These are phyloP conservation scores for Mimosa pudica DNA, from an alignment of 306 rosid species.

Conservation along the genomic window DNA sequence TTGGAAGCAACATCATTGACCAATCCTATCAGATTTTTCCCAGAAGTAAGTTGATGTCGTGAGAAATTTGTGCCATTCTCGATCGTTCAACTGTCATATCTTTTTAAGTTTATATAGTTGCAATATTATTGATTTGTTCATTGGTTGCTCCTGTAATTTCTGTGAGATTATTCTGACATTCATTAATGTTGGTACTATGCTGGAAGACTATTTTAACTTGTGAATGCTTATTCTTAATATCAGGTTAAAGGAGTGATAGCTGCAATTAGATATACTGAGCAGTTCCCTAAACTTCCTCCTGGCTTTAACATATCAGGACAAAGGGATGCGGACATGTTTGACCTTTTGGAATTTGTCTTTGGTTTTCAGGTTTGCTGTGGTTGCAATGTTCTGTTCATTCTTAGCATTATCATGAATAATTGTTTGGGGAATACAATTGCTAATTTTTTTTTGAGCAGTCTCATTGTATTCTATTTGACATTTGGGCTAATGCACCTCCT, in stretches of 20 bases:
- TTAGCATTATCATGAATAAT: conserved; percentile 33
- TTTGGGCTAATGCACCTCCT: not conserved
- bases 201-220: conserved; percentile 33
- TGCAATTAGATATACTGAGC: conserved; percentile 77
- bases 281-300: conserved; percentile 79
- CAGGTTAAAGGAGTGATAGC: conserved; percentile 89
- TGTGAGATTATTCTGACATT: conserved; percentile 22
- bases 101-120: conserved; percentile 13
- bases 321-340: conserved; percentile 88
- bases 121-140: conserved; percentile 1
- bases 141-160: conserved; percentile 12
- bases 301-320: conserved; percentile 66
- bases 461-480: not conserved
- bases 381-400: conserved; percentile 11
- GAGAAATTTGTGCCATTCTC: conserved; percentile 17
- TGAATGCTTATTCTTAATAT: conserved; percentile 36
- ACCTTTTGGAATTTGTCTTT: conserved; percentile 82
- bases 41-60: conserved; percentile 71
- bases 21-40: conserved; percentile 87
- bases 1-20: conserved; percentile 74
- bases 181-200: not conserved
- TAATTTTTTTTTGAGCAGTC: conserved; percentile 10
- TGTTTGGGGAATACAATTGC: not conserved
- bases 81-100: not conserved
- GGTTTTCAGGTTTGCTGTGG: conserved; percentile 85